phyloP scores from a whole-genome alignment of 2,329 filamentous ascomycete species.

The Aplosporella prunicola region DNA sequence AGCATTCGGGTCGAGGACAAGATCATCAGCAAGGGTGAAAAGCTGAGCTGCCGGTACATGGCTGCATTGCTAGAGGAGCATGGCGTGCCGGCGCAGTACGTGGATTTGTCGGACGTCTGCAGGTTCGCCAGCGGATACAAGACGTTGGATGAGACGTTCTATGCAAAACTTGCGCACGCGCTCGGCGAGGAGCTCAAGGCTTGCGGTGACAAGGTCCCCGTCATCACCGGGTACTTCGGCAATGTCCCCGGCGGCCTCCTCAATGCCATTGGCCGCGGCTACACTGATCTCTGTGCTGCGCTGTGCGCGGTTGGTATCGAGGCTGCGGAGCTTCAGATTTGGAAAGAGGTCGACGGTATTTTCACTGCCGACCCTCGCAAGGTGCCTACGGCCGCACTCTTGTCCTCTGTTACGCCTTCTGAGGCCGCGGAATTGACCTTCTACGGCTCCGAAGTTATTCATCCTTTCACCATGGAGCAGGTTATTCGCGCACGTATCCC shows the following conservation, averaged over 20 bases:
- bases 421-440: conserved; percentile 90
- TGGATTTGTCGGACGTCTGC: conserved; percentile 78
- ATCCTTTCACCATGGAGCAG: conserved; percentile 98
- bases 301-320: conserved; percentile 80
- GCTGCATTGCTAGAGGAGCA: conserved; percentile 70
- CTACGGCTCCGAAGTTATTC: conserved; percentile 77
- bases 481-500: conserved; percentile 66
- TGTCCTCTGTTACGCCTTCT: conserved; percentile 79
- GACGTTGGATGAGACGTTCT: conserved; percentile 39
- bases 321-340: conserved; percentile 86
- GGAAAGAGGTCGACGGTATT: conserved; percentile 98
- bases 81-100: conserved; percentile 76
- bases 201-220: conserved; percentile 36
- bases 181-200: conserved; percentile 35
- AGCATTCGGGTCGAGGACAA: conserved; percentile 49
- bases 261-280: conserved; percentile 85
- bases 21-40: conserved; percentile 91
- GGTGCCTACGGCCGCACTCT: conserved; percentile 84
- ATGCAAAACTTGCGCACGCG: conserved; percentile 31
- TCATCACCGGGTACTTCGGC: conserved; percentile 84
- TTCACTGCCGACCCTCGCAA: conserved; percentile 80
- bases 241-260: conserved; percentile 84
- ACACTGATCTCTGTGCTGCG: conserved; percentile 92
- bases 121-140: conserved; percentile 44
- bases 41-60: conserved; percentile 89